Base-by-base conservation (phyloP, 768 basidiomycete species). In the Rubroboletus pulcherrimus region DNA sequence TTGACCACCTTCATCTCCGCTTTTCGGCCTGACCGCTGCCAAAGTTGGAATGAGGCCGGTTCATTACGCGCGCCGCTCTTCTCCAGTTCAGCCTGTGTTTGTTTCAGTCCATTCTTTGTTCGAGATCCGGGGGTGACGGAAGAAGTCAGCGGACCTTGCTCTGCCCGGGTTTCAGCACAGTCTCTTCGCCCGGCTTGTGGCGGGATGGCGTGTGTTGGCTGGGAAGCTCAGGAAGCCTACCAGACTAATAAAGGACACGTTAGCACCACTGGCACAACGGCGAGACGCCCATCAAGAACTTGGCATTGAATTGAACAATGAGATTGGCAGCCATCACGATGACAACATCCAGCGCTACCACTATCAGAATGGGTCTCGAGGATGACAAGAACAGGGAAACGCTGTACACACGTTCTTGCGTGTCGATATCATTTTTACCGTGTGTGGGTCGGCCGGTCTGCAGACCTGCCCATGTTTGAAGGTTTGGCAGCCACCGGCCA, bases 401-500 rank as follows among this genome's bases (percentile, higher is more conserved):
- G 57, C 57, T 58, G 57, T 58, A 43, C 33, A 43, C 37, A 56
- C 42, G 35, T 57, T 42, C 33, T 48, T 14, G 12, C 29, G 1
- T 39, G n/a, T 39, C 41, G 24, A 42, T 15, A 14, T 42, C 49
- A 15, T 29, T 56, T 7, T 40, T 35, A 17, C 54, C 55, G 21
- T 58, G 55, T 43, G 56, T 57, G 30, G 46, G 30, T 30, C 19
- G 7, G 51, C 10, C 44, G 53, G 38, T 39, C 29, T 37, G 33
- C 39, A 35, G 40, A 55, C 41, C 33, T 42, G 35, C 21, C 54
- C 49, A 1, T 17, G 47, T 57, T 35, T 5, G 40, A 34, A 31
- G 10, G 42, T 12, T 10, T 49, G 53, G 33, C 49, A 49, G 55
- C 54, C 43, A 19, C 56, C 51, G 39, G 59, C 58, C 54, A 64